Evolutionary conservation across 2,329 filamentous ascomycete species (phyloP).

Genomic region (Dothistroma pini): DNA sequence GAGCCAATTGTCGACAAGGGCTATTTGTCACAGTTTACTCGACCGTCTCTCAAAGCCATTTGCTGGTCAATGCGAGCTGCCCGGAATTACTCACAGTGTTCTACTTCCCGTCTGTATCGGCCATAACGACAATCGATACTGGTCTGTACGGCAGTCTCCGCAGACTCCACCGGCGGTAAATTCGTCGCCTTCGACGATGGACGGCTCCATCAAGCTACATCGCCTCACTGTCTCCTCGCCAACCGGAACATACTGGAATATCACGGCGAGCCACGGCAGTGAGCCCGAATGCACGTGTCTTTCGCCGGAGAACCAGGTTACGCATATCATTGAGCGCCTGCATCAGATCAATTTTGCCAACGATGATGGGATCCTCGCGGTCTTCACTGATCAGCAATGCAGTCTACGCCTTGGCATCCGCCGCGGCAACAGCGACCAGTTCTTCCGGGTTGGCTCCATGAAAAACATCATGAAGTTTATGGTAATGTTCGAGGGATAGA

Average conservation of each 20-base stretch:
- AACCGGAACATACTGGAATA: too few relatives aligned
- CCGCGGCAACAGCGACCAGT: background rate
- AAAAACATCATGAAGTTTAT: conserved; percentile 1
- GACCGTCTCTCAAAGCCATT: background rate
- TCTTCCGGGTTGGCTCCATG: background rate
- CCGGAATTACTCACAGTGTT: background rate
- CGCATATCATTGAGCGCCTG: background rate
- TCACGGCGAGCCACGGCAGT: too few relatives aligned
- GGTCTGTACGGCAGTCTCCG: too few relatives aligned
- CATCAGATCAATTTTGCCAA: background rate
- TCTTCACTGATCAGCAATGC: conserved; percentile 1
- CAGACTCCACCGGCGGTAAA: too few relatives aligned
- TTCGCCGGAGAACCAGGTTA: background rate
- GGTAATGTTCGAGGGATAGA: background rate
- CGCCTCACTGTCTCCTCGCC: too few relatives aligned
- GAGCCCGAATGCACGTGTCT: background rate
- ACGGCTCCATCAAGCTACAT: too few relatives aligned
- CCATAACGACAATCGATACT: too few relatives aligned
- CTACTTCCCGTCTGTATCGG: too few relatives aligned
- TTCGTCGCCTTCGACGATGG: too few relatives aligned
- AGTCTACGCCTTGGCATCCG: background rate
- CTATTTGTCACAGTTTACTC: background rate
- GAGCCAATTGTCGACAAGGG: background rate
- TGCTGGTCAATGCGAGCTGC: background rate
- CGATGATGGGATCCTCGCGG: background rate